phyloP scores from a whole-genome alignment of 75 land plant species.

The Sequoia sempervirens region DNA sequence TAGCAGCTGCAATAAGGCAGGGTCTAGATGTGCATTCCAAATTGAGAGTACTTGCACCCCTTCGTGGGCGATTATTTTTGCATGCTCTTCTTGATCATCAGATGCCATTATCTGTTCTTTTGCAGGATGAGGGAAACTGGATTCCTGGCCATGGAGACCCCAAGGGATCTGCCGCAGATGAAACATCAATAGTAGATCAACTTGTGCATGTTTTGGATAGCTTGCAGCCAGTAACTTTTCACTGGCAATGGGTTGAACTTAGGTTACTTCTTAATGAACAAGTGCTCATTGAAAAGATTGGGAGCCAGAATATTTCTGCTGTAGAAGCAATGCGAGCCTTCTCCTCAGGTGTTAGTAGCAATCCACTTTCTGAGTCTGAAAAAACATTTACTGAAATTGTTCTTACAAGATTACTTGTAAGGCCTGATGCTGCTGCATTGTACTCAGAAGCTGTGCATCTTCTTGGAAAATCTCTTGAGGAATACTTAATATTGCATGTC shows the following conservation, averaged over 20 bases:
- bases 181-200: conserved; percentile 37
- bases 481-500: conserved; percentile 66
- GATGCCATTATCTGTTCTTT: conserved; percentile 32
- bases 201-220: conserved; percentile 77
- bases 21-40: conserved; percentile 49
- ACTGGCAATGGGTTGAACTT: conserved; percentile 99
- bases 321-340: conserved; percentile 77
- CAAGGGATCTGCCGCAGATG: conserved; percentile 26
- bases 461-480: conserved; percentile 77
- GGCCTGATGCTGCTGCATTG: conserved; percentile 95
- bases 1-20: conserved; percentile 66
- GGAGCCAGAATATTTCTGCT: conserved; percentile 48
- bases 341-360: conserved; percentile 44
- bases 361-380: conserved; percentile 77
- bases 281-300: conserved; percentile 71
- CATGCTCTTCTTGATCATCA: conserved; percentile 78
- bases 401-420: conserved; percentile 77
- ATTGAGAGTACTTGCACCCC: conserved; percentile 64
- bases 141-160: conserved; percentile 31
- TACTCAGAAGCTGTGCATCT: conserved; percentile 82
- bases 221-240: conserved; percentile 91
- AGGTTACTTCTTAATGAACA: conserved; percentile 92
- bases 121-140: conserved; percentile 50
- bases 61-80: conserved; percentile 77
- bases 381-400: conserved; percentile 73